Evolutionary conservation across 768 basidiomycete genomes (phyloP).

Genomic region (Suillus paluster): DNA sequence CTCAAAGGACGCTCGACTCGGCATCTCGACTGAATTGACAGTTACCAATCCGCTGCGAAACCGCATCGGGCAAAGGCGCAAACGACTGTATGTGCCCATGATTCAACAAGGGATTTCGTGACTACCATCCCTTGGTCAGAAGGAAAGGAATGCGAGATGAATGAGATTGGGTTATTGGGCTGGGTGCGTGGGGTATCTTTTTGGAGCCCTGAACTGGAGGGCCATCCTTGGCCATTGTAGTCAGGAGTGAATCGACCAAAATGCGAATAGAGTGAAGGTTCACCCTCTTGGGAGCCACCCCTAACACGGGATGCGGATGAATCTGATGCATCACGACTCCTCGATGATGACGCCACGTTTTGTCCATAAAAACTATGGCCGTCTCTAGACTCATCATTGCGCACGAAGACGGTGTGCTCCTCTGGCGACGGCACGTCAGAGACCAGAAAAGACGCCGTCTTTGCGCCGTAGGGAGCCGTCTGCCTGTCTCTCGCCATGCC

Average conservation of each 20-base stretch:
- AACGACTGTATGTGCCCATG: constrained; percentile 65
- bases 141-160: constrained; percentile 48
- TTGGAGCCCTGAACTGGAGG: constrained; percentile 24
- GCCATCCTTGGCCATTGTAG: constrained; percentile 22
- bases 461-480: constrained; percentile 45
- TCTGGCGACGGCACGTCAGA: constrained; percentile 44
- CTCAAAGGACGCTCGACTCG: constrained; percentile 57
- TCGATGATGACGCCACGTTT: constrained; percentile 45
- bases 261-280: constrained; percentile 18
- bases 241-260: constrained; percentile 28
- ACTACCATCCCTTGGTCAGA: constrained; percentile 42
- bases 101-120: constrained; percentile 51
- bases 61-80: constrained; percentile 59
- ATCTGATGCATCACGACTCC: constrained; percentile 23
- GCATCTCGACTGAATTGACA: constrained; percentile 65
- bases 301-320: constrained; percentile 27
- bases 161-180: constrained; percentile 39
- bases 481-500: constrained; percentile 40
- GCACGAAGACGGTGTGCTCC: constrained; percentile 22
- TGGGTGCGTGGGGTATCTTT: constrained; percentile 27
- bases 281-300: constrained; percentile 20
- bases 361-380: constrained; percentile 52
- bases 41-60: constrained; percentile 57
- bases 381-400: constrained; percentile 30
- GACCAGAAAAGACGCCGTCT: constrained; percentile 53